Conservation (phyloP, 495 filamentous ascomycete species). For the Neurospora sp. region DNA sequence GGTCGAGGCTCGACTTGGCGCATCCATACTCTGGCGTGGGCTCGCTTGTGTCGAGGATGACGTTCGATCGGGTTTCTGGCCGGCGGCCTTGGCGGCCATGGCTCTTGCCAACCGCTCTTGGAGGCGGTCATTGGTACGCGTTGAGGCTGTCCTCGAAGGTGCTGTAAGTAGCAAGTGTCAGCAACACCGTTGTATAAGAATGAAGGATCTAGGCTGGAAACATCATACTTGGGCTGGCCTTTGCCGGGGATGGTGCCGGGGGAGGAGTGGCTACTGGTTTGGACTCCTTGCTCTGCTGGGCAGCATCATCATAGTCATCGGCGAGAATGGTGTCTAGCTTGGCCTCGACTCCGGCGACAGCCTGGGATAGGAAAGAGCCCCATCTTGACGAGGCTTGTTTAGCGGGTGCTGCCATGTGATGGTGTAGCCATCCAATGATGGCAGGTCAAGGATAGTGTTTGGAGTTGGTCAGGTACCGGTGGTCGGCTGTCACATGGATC, state of each 20-base stretch:
- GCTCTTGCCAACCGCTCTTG: conserved; percentile 74
- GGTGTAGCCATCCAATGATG: conserved; percentile 2
- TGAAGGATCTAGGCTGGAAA: not conserved
- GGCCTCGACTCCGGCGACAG: conserved; percentile 89
- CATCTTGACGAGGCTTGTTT: conserved; percentile 44
- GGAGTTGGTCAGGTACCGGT: not conserved
- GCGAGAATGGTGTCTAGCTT: conserved; percentile 85
- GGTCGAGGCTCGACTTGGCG: conserved; percentile 17
- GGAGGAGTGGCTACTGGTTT: conserved; percentile 12
- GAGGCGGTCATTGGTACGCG: conserved; percentile 59
- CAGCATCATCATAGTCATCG: conserved; percentile 49
- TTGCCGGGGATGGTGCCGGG: conserved; percentile 19
- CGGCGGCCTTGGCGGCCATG: conserved; percentile 35
- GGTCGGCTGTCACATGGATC: conserved; percentile 9
- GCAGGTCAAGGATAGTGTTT: not conserved
- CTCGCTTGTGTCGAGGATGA: conserved; percentile 19
- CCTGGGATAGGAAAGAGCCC: conserved; percentile 83
- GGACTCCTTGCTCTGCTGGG: conserved; percentile 19
- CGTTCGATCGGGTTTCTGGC: conserved; percentile 3
- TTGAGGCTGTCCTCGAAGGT: conserved; percentile 43
- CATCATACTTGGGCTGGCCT: conserved; percentile 20
- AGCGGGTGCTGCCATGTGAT: conserved; percentile 18
- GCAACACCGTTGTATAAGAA: not conserved
- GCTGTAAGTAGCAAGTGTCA: conserved; percentile 18
- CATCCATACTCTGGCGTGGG: conserved; percentile 25